Evolutionary conservation across 176 grass and related monocot species (phyloP), one percentile per base, ranked within the genome.

Genomic region (Oryza glumipatula): DNA sequence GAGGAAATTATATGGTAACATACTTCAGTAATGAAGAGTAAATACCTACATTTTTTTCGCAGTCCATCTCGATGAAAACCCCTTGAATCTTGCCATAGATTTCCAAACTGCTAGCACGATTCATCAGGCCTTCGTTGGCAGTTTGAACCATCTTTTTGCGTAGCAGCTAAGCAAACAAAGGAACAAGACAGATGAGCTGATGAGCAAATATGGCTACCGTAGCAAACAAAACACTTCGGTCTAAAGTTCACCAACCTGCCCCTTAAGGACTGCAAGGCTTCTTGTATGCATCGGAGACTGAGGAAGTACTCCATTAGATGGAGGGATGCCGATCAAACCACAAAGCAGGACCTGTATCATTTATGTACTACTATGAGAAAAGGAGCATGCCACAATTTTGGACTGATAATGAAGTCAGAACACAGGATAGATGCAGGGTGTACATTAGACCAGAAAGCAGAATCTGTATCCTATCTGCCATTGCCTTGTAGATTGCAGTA

Each of bases 241-340:
- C 58, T 49, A 24, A 76, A 68, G 46, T 70, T 78, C 69, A 82
- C 93, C 22, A 81, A 98, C 96, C 96, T 93, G 96, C 30, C 84
- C 91, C 82, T 85, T 98, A 12, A 95, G 96, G 79, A 92, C 86
- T 66, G 93, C 89, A 67, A 98, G 93, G 70, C 96, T 95, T 83
- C 73, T 98, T 13, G 93, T 98, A 83, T 98, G 96, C 96, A 98
- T 98, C 9, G 96, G 96, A 49, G 96, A 98, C 83, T 98, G 96
- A 77, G 93, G 93, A 88, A 98, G 89, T 47, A 98, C 93, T 72
- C 96, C 96, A 83, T 98, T 98, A 71, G 96, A 90, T 83, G 96
- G 96, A 72, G 96, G 96, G 65, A 98, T 92, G 12, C 96, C 96
- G 78, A 98, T 75, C 76, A 98, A 85, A 48, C 96, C 96, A 75